These are phyloP conservation scores for Hura crepitans DNA, from an alignment of 441 rosid species.

Conservation along the genomic window DNA sequence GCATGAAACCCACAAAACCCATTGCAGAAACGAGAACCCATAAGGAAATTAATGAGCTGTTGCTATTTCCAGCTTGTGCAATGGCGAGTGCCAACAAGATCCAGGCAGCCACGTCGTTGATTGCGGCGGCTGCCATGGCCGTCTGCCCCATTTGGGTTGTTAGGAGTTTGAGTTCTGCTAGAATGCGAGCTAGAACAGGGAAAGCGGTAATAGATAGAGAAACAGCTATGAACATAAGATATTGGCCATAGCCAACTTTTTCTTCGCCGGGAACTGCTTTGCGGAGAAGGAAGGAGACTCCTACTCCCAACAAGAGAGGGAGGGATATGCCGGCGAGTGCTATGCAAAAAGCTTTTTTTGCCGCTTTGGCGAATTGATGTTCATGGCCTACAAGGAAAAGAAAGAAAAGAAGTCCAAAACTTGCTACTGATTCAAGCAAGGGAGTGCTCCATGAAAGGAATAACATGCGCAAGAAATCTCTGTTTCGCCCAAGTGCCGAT, in stretches of 20 bases:
- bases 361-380: constrained; percentile 13
- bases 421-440: constrained; percentile 12
- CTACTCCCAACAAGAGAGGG: constrained; percentile 3
- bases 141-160: constrained; percentile 30
- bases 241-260: constrained; percentile 16
- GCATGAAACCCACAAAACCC: constrained; percentile 31
- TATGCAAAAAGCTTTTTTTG: constrained; percentile 13
- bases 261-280: constrained; percentile 12
- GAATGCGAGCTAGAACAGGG: constrained; percentile 24
- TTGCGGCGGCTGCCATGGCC: constrained; percentile 38
- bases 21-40: constrained; percentile 32
- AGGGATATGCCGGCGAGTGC: constrained; percentile 16
- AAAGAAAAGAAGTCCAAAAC: constrained; percentile 20
- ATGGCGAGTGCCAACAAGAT: constrained; percentile 28
- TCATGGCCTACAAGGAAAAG: constrained; percentile 24
- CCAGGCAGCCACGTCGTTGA: constrained; percentile 35
- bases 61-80: constrained; percentile 23
- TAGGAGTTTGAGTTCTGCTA: constrained; percentile 22
- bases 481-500: constrained; percentile 17
- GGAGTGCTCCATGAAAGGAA: constrained; percentile 23
- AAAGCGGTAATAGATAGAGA: constrained; percentile 15
- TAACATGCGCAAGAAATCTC: background rate
- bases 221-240: constrained; percentile 9
- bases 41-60: constrained; percentile 23
- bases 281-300: constrained; percentile 13